These are phyloP conservation scores for Ochetophila trinervis DNA, from an alignment of 306 rosid species.

Conservation along the genomic window DNA sequence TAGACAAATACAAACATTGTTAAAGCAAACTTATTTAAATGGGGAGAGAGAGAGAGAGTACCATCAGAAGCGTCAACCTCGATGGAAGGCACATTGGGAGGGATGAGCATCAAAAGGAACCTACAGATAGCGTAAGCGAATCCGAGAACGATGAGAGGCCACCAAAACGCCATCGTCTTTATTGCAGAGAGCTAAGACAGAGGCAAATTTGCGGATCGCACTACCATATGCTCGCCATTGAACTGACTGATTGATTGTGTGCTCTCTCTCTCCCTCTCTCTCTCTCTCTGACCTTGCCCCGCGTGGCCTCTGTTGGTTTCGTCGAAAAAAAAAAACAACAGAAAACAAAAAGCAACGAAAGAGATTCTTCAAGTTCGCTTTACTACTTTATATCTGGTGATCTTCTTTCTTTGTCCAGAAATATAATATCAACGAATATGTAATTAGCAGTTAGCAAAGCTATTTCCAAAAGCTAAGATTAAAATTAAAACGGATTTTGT, in stretches of 20 bases:
- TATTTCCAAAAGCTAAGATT: too few species aligned
- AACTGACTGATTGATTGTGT: too few species aligned
- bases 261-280: background rate
- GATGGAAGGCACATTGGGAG: constrained; percentile 86
- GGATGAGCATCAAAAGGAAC: constrained; percentile 83
- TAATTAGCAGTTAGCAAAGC: too few species aligned
- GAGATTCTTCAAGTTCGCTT: too few species aligned
- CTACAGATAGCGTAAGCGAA: constrained; percentile 76
- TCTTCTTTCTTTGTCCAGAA: too few species aligned
- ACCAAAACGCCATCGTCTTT: constrained; percentile 72
- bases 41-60: constrained; percentile 29
- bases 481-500: too few species aligned
- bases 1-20: background rate
- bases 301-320: background rate
- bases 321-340: background rate
- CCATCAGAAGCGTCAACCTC: constrained; percentile 91
- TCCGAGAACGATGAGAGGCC: constrained; percentile 73
- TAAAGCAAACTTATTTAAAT: too few species aligned
- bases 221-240: too few species aligned
- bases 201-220: background rate
- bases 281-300: background rate
- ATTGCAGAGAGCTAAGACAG: background rate
- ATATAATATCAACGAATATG: too few species aligned
- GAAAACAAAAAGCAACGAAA: background rate
- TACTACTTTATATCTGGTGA: too few species aligned